phyloP scores from a whole-genome alignment of 352 stramenopile species.

The Blastocystis sp. region DNA sequence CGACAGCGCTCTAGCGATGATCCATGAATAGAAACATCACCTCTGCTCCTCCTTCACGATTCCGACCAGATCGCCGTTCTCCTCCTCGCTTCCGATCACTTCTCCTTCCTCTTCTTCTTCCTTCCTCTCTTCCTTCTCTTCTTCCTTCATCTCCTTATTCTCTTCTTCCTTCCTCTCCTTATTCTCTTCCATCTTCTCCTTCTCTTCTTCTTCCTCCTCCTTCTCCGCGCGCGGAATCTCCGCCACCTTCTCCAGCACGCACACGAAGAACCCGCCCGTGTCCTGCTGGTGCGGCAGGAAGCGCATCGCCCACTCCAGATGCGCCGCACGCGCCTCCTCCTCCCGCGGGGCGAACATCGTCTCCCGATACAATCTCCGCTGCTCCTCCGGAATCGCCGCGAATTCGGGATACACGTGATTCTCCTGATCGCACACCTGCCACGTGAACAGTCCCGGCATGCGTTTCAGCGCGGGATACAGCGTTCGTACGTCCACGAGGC shows the following conservation, averaged over 20 bases:
- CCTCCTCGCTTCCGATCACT: slow-evolving; percentile 48
- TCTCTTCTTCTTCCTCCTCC: not conserved
- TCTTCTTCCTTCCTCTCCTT: not conserved
- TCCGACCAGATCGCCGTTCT: slow-evolving; percentile 58
- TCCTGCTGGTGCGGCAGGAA: slow-evolving; percentile 93
- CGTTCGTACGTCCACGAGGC: slow-evolving; percentile 74
- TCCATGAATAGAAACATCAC: slow-evolving; percentile 48
- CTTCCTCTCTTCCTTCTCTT: not conserved
- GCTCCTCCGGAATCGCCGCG: slow-evolving; percentile 25
- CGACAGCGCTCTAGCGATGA: slow-evolving; percentile 44
- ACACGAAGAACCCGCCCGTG: slow-evolving; percentile 97
- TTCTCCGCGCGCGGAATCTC: not conserved
- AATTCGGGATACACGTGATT: slow-evolving; percentile 61
- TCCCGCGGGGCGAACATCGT: slow-evolving; percentile 76
- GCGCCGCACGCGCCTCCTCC: slow-evolving; percentile 67
- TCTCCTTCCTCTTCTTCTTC: slow-evolving; percentile 56
- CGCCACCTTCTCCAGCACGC: slow-evolving; percentile 79
- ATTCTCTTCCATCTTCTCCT: not conserved
- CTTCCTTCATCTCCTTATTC: not conserved
- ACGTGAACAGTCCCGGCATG: slow-evolving; percentile 73
- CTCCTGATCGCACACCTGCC: slow-evolving; percentile 81
- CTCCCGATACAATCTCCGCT: slow-evolving; percentile 66
- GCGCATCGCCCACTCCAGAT: slow-evolving; percentile 84
- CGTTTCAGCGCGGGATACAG: slow-evolving; percentile 71
- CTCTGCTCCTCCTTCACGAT: slow-evolving; percentile 2